Base-by-base conservation (phyloP, 108 stramenopile species). In the Pseudonitzschia multiseries region DNA sequence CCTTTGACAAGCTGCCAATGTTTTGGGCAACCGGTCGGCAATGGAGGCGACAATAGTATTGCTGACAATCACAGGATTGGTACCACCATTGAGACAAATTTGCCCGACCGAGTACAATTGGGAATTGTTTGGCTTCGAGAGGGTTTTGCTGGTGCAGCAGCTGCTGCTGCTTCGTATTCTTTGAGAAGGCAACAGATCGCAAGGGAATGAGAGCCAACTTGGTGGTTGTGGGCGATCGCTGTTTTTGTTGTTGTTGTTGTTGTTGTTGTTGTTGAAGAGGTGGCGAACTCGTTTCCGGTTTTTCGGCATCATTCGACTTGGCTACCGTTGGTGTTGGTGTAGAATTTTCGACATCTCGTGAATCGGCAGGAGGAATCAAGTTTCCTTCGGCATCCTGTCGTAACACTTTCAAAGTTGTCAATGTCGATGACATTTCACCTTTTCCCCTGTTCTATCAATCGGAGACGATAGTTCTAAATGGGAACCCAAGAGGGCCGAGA, bases 11-110 rank as follows among this genome's bases (percentile, higher is more conserved):
- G 21, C 51, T 50, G 4, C 79, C 65, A 17, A 79, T 74, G 52
- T 79, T 79, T 46, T 79, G 68, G 10, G 79, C 72, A 17, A 79
- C 73, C 0, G 79, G 79, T 46, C 71, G 65, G 54, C 79, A 79
- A 50, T 79, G 73, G n/a, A 70, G 20, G 14, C 79, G 71, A 43
- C 79, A 79, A 62, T 79, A 74, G 15, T 76, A 43, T 42, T 76
- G 75, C 29, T 70, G 43, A 48, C 81, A 82, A 31, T 71, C 72
- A 61, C 81, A 82, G 20, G 76, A 63, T 27, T 74, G 51, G 72
- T 76, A 82, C 81, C 81, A 82, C 81, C 81, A 82, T 8, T 51
- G 36, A 1, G 77, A 77, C 5, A 82, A 36, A 40, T 73, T 74
- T 0, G 72, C 70, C 24, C 81, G 43, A 8, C 81, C 81, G 12